These are phyloP conservation scores for Cutaneotrichosporon cutaneum DNA, from an alignment of 1,284 basidiomycete species.

Conservation along the genomic window DNA sequence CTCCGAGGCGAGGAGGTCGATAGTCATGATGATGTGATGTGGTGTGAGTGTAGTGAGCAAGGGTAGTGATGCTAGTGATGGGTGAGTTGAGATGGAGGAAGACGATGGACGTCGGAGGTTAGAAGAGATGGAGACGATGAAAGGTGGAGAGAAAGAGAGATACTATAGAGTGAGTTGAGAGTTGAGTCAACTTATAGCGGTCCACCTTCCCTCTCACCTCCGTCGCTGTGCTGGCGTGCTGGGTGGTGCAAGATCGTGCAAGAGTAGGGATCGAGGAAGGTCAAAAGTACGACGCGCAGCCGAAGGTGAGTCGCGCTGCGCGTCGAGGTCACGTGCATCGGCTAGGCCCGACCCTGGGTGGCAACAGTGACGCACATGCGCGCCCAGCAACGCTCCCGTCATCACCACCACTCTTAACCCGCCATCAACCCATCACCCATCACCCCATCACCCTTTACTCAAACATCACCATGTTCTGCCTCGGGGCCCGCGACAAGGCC, in stretches of 20 bases:
- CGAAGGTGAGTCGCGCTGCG: background rate
- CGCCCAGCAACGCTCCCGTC: background rate
- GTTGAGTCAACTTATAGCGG: background rate
- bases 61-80: slow-evolving; percentile 1
- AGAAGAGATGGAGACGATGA: slow-evolving; percentile 1
- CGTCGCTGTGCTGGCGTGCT: background rate
- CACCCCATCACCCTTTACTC: background rate
- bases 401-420: background rate
- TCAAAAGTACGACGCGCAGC: background rate
- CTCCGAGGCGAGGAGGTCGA: background rate
- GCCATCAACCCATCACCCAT: background rate
- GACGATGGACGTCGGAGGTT: background rate
- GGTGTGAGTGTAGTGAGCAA: background rate
- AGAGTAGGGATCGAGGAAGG: background rate
- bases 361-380: background rate
- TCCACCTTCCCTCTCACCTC: background rate
- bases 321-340: background rate
- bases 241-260: background rate
- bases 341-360: background rate
- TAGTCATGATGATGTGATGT: background rate
- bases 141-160: background rate
- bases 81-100: background rate
- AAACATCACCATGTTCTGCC: slow-evolving; percentile 21
- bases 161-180: background rate
- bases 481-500: slow-evolving; percentile 15